Base-by-base conservation (phyloP, 2,329 filamentous ascomycete species). In the Cladosporium oxysporum region DNA sequence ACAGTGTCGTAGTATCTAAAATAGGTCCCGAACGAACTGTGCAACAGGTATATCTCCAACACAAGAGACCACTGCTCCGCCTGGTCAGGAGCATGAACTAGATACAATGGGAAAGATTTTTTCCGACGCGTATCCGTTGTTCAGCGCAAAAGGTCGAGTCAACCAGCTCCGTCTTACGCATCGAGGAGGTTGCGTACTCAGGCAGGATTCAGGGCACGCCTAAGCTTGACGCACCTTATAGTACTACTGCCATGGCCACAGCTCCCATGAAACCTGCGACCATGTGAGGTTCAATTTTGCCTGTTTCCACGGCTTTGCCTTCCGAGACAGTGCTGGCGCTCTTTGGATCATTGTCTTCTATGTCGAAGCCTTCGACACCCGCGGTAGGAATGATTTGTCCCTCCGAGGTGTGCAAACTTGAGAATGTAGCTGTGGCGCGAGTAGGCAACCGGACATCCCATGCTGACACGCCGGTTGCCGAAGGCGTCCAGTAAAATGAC, bases 311-410 rank as follows among this genome's bases (percentile, higher is more conserved):
- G 1, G 52, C 28, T 21, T 7, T 31, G 14, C 28, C 52, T 14
- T 33, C 52, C 6, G 52, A 55, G 10, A 4, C 28, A 12, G 50
- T 53, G 29, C 16, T n/a, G 6, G 50, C 21, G 41, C 41, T 47
- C 2, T 47, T 10, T 47, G 41, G 8, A 7, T 2, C 5, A 2
- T 18, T n/a, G 50, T 5, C 14, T 53, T 18, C n/a, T 14, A 28
- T 21, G 4, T 18, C 23, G 7, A 3, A 8, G 26, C 12, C 26
- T 18, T 18, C 14, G 37, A 26, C 41, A 29, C 18, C 58, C 26
- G 58, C 58, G 3, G 58, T 49, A 5, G 58, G 26, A n/a, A 50
- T 18, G n/a, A 61, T 61, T n/a, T 61, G 58, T 3, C 41, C 58
- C 16, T 11, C 58, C 10, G 58, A 61, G 12, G 58, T 61, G 5